These are phyloP conservation scores for Arthrocladium fulminans DNA, from an alignment of 2,329 filamentous ascomycete genomes.

Conservation along the genomic window DNA sequence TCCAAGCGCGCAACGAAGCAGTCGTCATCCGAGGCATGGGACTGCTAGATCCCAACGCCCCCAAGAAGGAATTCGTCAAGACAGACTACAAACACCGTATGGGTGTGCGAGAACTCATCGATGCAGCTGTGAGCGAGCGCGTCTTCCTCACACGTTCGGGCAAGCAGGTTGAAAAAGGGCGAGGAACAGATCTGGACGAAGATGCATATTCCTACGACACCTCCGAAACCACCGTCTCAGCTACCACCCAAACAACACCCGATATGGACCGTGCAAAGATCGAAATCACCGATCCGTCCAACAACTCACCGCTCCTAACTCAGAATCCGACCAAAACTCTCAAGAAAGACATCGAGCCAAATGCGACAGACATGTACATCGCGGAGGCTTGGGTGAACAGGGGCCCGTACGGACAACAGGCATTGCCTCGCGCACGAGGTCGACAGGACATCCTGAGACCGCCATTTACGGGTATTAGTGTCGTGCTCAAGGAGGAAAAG, in stretches of 20 bases:
- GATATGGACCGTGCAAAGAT: not conserved
- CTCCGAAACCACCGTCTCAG: constrained; percentile 4
- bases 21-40: constrained; percentile 80
- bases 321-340: constrained; percentile 51
- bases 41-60: constrained; percentile 34
- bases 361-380: constrained; percentile 77
- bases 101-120: not conserved
- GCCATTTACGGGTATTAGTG: constrained; percentile 65
- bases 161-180: not conserved
- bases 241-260: constrained; percentile 3
- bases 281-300: constrained; percentile 14
- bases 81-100: constrained; percentile 5
- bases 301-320: constrained; percentile 17
- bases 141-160: constrained; percentile 1
- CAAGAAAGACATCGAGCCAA: constrained; percentile 61
- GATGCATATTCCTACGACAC: not conserved
- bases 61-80: constrained; percentile 14
- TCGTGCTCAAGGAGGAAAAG: constrained; percentile 88
- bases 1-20: constrained; percentile 72
- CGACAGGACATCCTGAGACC: constrained; percentile 58
- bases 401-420: constrained; percentile 52
- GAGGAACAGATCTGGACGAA: not conserved
- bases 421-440: constrained; percentile 69
- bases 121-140: constrained; percentile 10
- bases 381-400: constrained; percentile 88